Base-by-base conservation (phyloP, 495 filamentous ascomycete genomes). In the Trichodelitschia bisporula region DNA sequence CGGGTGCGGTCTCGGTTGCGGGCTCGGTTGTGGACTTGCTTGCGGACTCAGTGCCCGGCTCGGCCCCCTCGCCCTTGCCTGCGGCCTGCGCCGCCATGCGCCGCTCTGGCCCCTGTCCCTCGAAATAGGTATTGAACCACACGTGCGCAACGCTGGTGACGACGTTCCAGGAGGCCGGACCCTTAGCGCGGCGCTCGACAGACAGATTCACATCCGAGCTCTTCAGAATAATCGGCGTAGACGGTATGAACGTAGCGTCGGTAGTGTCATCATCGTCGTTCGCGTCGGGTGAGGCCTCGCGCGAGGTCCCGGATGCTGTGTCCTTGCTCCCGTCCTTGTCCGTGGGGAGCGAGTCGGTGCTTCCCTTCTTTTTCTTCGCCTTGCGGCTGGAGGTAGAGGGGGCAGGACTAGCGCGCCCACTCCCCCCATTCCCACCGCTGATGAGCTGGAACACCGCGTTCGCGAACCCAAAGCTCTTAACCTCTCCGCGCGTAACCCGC, bases 101-200 rank as follows among this genome's bases (percentile, higher is more conserved):
- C 11, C 27, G 53, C 39, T 80, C 66, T 11, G 75, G 59, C 0
- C 68, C 67, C 36, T 69, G 62, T 9, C 80, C 82, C 52, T 95
- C 86, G 37, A 93, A 93, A 52, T 70, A 93, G 2, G 72, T 53
- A 42, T 97, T 97, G 54, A 91, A 90, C 86, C 86, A 97, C 18
- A 92, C 75, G 35, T 93, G 82, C 1, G 83, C 79, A 20, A 93
- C 71, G 0, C 80, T 69, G 3, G 83, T 93, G 5, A 92, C 80
- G 69, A 93, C 75, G 3, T 77, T 76, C 38, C 77, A 65, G 3
- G 74, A 76, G 49, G 78, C 73, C 1, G 65, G 64, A 11, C 66
- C 68, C 42, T 74, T 77, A 31, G 72, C 78, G 28, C 77, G 66
- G 11, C 77, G 63, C 45, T 92, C 80, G 28, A 93, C 64, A 38